These are phyloP conservation scores for Eremomyces bilateralis DNA, from an alignment of 495 filamentous ascomycete species.

Conservation along the genomic window DNA sequence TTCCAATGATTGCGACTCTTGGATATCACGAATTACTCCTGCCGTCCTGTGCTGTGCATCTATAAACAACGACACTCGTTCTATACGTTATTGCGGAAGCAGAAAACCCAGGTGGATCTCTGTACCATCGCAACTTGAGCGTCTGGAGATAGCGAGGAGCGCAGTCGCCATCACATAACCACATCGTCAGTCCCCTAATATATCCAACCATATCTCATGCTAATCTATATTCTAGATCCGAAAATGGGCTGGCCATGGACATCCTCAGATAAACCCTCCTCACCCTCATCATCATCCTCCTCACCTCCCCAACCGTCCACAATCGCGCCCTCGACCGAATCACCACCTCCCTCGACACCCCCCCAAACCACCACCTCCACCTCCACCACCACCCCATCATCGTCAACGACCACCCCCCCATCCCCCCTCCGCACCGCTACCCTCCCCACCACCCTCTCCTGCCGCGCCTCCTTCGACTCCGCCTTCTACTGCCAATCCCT, in stretches of 20 bases:
- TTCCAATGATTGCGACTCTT: too few species aligned
- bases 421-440: constrained; percentile 19
- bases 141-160: too few species aligned
- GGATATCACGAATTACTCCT: too few species aligned
- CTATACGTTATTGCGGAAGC: too few species aligned
- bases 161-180: too few species aligned
- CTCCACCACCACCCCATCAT: constrained; percentile 37
- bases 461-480: constrained; percentile 71
- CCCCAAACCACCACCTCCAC: constrained; percentile 18
- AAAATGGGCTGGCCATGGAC: constrained; percentile 17
- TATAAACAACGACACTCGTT: too few species aligned
- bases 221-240: too few species aligned
- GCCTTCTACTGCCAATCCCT: constrained; percentile 91
- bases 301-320: constrained; percentile 1
- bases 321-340: constrained; percentile 1
- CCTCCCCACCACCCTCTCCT: constrained; percentile 66
- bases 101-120: too few species aligned
- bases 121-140: too few species aligned
- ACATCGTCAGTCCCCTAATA: too few species aligned
- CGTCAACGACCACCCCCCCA: constrained; percentile 35
- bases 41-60: too few species aligned
- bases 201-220: too few species aligned
- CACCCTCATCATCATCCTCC: constrained; percentile 2
- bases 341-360: constrained; percentile 4
- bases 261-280: constrained; percentile 1